Evolutionary conservation across 2,329 filamentous ascomycete genomes (phyloP).

Genomic region (Tolypocladium cylindrosporum): DNA sequence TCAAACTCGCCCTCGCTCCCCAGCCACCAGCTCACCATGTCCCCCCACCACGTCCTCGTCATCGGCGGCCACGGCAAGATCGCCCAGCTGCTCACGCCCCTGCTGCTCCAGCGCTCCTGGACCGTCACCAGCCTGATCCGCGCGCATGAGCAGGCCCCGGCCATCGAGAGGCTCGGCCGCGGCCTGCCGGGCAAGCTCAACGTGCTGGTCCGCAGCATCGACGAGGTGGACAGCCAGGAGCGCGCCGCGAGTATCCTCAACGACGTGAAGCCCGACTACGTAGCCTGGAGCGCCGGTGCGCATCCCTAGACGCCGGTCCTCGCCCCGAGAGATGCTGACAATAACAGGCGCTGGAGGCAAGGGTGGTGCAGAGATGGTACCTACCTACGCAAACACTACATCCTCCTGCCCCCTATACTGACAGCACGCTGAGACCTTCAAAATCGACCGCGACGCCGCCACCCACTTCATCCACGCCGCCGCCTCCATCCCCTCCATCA

Average conservation of each 20-base stretch:
- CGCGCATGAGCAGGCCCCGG: slow-evolving; percentile 53
- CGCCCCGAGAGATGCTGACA: neutral
- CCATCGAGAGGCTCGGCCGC: slow-evolving; percentile 52
- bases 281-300: slow-evolving; percentile 59
- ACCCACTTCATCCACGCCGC: slow-evolving; percentile 52
- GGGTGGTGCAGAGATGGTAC: slow-evolving; percentile 40
- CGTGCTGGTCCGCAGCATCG: slow-evolving; percentile 61
- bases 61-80: slow-evolving; percentile 78
- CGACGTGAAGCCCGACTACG: slow-evolving; percentile 51
- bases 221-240: slow-evolving; percentile 54
- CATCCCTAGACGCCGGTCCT: neutral
- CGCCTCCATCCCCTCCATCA: slow-evolving; percentile 40
- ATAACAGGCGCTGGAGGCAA: slow-evolving; percentile 45
- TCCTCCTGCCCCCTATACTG: neutral
- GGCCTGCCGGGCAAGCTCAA: slow-evolving; percentile 53
- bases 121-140: slow-evolving; percentile 72
- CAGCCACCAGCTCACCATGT: slow-evolving; percentile 12
- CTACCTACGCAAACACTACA: slow-evolving; percentile 10
- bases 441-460: slow-evolving; percentile 54
- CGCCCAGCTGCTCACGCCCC: slow-evolving; percentile 62
- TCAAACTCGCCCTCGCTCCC: neutral
- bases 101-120: slow-evolving; percentile 66
- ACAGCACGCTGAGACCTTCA: slow-evolving; percentile 33
- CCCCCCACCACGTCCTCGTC: slow-evolving; percentile 50
- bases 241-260: slow-evolving; percentile 55